phyloP scores from a whole-genome alignment of 176 grass and related monocot genomes.

The Oryza glumipatula region DNA sequence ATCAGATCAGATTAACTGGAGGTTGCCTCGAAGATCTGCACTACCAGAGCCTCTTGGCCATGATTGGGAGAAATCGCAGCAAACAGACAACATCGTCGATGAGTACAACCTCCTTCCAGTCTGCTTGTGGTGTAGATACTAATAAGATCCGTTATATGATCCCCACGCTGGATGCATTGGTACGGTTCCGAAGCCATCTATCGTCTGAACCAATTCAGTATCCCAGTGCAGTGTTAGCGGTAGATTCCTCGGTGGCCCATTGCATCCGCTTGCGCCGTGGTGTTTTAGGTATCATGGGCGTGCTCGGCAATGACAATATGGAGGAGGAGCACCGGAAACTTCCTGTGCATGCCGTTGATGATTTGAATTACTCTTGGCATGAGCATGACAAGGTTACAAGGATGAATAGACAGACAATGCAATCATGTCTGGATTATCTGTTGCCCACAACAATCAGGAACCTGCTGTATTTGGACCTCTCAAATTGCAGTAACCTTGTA shows the following conservation, averaged over 20 bases:
- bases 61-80: not conserved
- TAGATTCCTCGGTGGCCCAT: not conserved
- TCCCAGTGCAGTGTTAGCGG: not conserved
- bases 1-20: not conserved
- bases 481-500: too few species aligned
- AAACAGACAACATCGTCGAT: not conserved
- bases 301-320: too few species aligned
- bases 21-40: not conserved
- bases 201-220: not conserved
- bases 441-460: too few species aligned
- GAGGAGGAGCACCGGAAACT: not conserved
- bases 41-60: not conserved
- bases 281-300: not conserved
- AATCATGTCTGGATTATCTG: too few species aligned
- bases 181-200: not conserved
- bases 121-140: too few species aligned
- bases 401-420: not conserved
- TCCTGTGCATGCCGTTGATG: constrained; percentile 3
- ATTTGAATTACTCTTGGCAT: not conserved
- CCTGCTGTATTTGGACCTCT: too few species aligned
- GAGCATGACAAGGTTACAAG: not conserved
- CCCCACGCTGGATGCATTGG: not conserved
- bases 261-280: constrained; percentile 19
- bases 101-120: too few species aligned
- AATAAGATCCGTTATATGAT: not conserved